Base-by-base conservation (phyloP, 1,284 basidiomycete genomes). In the Wallemia ichthyophaga region DNA sequence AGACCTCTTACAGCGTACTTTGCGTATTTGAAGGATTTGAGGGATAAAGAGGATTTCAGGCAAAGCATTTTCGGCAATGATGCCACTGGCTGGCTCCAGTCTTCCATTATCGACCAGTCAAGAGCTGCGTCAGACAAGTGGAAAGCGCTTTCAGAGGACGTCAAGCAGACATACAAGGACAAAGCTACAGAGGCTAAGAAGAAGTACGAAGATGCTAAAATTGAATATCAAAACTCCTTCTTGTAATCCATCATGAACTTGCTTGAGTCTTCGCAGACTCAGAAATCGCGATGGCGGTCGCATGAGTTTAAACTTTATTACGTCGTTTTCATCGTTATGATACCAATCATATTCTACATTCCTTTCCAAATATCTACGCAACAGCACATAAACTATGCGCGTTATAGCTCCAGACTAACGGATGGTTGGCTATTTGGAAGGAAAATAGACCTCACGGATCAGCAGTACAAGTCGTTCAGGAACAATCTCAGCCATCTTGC, bases 281-380 rank as follows among this genome's bases (percentile, higher is more conserved):
- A 63, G 28, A 59, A 64, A 21, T 55, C 72, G 32, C 63, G 83
- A 71, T 96, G 91, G 92, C 71, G 70, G 56, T 84, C 86, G 0
- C 69, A 72, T 19, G 92, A 96, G 69, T 96, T 94, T 72, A 73
- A 77, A 61, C 66, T 83, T 58, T 96, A 96, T 71, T 79, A 75
- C 61, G 62, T 80, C 25, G 72, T 81, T 1, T 78, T 81, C 33
- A 67, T 72, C 17, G 58, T 83, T 24, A 79, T 76, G 15, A 70
- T 95, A 11, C 82, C 84, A 0, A 66, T 80, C 60, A 85, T 96
- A 82, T 71, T 78, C 2, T 87, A 80, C 75, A 75, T 85, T 62
- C 86, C 88, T 0, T 74, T 85, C 26, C 70, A 72, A n/a, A 68
- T 94, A 55, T 33, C 27, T 28, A 24, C 62, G 87, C 85, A 74